Evolutionary conservation across 1,284 basidiomycete species (phyloP).

Genomic region (Blastosporella zonata): DNA sequence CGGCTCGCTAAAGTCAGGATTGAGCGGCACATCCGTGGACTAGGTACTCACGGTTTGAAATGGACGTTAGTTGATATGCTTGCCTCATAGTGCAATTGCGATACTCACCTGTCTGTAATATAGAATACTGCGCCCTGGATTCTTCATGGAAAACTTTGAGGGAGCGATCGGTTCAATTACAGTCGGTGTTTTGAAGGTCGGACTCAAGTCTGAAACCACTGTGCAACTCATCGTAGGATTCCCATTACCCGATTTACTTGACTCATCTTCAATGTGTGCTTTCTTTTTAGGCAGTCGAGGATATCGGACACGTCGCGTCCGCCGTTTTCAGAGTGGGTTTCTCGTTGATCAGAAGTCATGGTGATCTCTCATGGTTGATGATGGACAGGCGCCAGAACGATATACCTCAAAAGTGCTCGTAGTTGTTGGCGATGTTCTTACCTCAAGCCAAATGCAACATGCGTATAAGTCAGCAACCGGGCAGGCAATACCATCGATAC

Average conservation of each 20-base stretch:
- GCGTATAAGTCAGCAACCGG: constrained; percentile 32
- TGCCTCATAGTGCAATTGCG: not conserved
- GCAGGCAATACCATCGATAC: constrained; percentile 28
- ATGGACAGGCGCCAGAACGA: constrained; percentile 20
- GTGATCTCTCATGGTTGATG: not conserved
- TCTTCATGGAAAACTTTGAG: constrained; percentile 41
- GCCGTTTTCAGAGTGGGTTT: constrained; percentile 31
- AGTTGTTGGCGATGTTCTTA: constrained; percentile 32
- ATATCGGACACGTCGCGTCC: constrained; percentile 36
- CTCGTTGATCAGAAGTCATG: not conserved
- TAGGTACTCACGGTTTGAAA: constrained; percentile 31
- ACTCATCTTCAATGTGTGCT: constrained; percentile 22
- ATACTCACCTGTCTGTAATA: not conserved
- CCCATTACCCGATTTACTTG: not conserved
- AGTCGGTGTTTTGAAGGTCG: constrained; percentile 29
- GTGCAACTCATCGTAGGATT: constrained; percentile 35
- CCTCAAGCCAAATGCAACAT: constrained; percentile 28
- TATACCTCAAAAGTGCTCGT: constrained; percentile 27
- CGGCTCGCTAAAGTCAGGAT: constrained; percentile 36
- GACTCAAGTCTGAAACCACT: constrained; percentile 32
- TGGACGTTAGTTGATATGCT: constrained; percentile 36
- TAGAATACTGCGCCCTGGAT: constrained; percentile 21
- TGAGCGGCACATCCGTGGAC: constrained; percentile 34
- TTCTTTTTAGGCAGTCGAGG: constrained; percentile 21
- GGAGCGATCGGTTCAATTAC: constrained; percentile 35